Conservation (phyloP, 306 rosid genomes). For the Heteromeles arbutifolia region DNA sequence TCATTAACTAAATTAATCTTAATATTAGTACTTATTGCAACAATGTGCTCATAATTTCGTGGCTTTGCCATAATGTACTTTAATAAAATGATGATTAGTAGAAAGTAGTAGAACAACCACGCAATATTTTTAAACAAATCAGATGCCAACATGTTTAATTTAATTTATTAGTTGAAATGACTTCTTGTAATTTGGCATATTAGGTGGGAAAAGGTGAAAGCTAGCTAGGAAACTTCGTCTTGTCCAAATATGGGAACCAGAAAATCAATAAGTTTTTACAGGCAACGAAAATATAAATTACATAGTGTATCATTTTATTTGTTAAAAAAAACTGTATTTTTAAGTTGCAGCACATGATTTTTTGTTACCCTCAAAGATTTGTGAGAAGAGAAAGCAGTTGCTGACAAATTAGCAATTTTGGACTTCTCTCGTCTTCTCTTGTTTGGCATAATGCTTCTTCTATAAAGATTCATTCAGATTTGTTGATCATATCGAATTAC, state of each 20-base stretch:
- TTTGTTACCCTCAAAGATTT: no score
- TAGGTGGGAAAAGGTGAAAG: not conserved
- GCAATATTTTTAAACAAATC: not conserved
- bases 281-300: no score
- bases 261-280: no score
- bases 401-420: no score
- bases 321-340: no score
- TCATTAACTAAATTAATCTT: not conserved
- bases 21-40: not conserved
- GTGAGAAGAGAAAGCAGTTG: no score
- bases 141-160: not conserved
- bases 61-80: conserved; percentile 7
- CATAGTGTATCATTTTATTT: no score
- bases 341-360: no score
- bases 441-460: no score
- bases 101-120: not conserved
- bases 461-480: no score
- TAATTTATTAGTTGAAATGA: not conserved
- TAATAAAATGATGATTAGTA: not conserved
- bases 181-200: not conserved
- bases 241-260: not conserved
- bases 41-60: conserved; percentile 12
- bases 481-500: no score
- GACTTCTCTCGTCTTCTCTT: no score
- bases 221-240: not conserved